Evolutionary conservation across 371 early-diverging fungal species (phyloP), one percentile per base, ranked within the genome.

Genomic region (Gilbertella persicaria): DNA sequence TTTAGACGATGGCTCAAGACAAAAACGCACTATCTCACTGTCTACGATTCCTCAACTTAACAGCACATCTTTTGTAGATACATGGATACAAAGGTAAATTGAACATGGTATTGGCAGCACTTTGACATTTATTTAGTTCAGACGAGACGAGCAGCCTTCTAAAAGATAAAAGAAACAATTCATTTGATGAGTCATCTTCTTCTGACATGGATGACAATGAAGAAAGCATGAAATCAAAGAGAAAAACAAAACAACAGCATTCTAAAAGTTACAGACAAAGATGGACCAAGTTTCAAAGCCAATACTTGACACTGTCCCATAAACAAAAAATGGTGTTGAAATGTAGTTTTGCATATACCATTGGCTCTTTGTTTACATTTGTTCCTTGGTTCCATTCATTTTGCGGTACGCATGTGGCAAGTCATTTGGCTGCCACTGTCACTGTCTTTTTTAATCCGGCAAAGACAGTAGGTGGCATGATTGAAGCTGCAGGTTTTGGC

Each of bases 401-500:
- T 45, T 80, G 84, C 8, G 47, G 63, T 5, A 55, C 60, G 4
- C 58, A 59, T 19, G 47, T 60, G 10, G 76, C 83, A 9, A 79
- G 80, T 9, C 86, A 88, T 64, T 50, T 88, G 30, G 84, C 84
- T 1, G 87, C 87, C 2, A 75, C 82, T 0, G 77, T 84, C 0
- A 80, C 81, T 0, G 82, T 88, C 4, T 88, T 88, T 55, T 85
- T 87, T 40, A 84, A 86, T 54, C 88, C 88, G 0, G 86, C 86
- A 1, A 84, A 82, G 58, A 62, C 85, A 5, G 42, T 84, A 4
- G 88, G 88, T 33, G 81, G 82, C 4, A 84, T 88, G 78, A 73
- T 86, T 0, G 88, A 88, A 48, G 84, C 85, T 10, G 82, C 82
- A 9, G 64, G 65, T 2, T 82, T 75, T 51, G 85, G 86, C 8